These are phyloP conservation scores for Stromatinia cepivora DNA, from an alignment of 2,329 filamentous ascomycete species.

Conservation along the genomic window DNA sequence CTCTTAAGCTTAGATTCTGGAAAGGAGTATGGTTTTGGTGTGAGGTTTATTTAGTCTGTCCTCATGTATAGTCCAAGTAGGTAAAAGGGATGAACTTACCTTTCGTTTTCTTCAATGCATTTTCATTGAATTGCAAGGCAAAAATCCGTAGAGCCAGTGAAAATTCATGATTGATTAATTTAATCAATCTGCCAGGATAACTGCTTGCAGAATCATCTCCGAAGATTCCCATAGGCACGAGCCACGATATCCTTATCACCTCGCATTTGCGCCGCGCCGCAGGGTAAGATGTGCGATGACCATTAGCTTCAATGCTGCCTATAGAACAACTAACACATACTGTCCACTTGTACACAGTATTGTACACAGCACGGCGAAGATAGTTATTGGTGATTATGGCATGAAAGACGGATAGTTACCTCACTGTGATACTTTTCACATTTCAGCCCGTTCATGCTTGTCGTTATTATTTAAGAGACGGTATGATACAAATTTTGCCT, in stretches of 20 bases:
- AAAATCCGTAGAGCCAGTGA: neutral
- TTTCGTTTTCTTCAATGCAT: neutral
- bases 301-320: slow-evolving; percentile 5
- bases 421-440: slow-evolving; percentile 16
- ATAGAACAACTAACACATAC: slow-evolving; percentile 4
- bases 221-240: slow-evolving; percentile 23
- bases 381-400: neutral
- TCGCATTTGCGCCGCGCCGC: slow-evolving; percentile 19
- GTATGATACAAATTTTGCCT: slow-evolving; percentile 1
- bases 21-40: neutral
- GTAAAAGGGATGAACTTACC: neutral
- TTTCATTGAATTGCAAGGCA: neutral
- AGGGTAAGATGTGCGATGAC: slow-evolving; percentile 18
- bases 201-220: slow-evolving; percentile 25
- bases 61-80: neutral
- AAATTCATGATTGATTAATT: neutral
- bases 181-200: slow-evolving; percentile 10
- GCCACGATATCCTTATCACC: slow-evolving; percentile 23
- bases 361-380: neutral
- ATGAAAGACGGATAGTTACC: slow-evolving; percentile 17
- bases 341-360: neutral
- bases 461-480: neutral
- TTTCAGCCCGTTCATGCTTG: slow-evolving; percentile 22
- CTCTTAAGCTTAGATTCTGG: neutral
- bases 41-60: no score